Percentiles rank a stretch among this genome's conserved stretches.
These are phyloP conservation scores for Elsinoe necatrix DNA, from an alignment of 2,329 filamentous ascomycete genomes.

Conservation along the genomic window DNA sequence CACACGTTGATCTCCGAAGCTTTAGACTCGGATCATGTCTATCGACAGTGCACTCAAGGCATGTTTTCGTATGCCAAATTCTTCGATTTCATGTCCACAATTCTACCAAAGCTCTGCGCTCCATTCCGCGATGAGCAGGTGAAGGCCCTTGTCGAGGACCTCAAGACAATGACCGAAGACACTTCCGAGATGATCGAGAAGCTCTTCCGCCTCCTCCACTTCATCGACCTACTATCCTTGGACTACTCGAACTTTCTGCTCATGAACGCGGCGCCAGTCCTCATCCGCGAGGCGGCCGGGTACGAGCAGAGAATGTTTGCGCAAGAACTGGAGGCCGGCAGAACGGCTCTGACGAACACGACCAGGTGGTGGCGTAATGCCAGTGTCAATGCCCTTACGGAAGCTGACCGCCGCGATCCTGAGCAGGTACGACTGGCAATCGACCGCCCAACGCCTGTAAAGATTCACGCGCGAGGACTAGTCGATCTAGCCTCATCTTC, in stretches of 20 bases:
- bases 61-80: conserved; percentile 75
- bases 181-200: conserved; percentile 55
- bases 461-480: conserved; percentile 67
- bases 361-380: conserved; percentile 59
- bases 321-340: conserved; percentile 52
- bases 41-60: conserved; percentile 59
- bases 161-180: conserved; percentile 32
- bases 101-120: conserved; percentile 72
- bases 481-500: conserved; percentile 66
- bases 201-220: conserved; percentile 63
- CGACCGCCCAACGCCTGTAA: conserved; percentile 56
- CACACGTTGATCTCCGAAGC: conserved; percentile 66
- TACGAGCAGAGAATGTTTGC: conserved; percentile 69
- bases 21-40: conserved; percentile 63
- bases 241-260: conserved; percentile 79
- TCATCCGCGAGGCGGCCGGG: conserved; percentile 60
- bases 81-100: conserved; percentile 64
- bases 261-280: conserved; percentile 59
- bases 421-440: conserved; percentile 55
- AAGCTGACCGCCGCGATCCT: conserved; percentile 60
- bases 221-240: conserved; percentile 68
- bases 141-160: conserved; percentile 56
- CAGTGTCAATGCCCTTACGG: conserved; percentile 54
- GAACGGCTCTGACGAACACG: conserved; percentile 50
- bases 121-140: conserved; percentile 72